Evolutionary conservation across 768 basidiomycete species (phyloP).

Genomic region (Serendipita indica): DNA sequence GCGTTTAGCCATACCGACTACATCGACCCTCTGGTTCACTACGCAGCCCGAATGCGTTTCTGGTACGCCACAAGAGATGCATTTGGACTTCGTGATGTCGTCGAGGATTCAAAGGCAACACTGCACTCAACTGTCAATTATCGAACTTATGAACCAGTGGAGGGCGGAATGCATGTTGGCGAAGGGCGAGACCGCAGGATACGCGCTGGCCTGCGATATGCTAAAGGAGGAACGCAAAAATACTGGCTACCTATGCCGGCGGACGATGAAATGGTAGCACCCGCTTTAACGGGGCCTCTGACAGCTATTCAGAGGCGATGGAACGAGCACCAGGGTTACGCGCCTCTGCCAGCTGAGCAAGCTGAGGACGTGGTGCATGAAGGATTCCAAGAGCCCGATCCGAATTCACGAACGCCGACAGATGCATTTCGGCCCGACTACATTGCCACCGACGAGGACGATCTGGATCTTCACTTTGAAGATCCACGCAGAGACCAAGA

Average conservation of each 20-base stretch:
- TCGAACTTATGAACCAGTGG: conserved; percentile 89
- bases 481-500: conserved; percentile 33
- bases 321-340: conserved; percentile 45
- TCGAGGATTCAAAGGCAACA: conserved; percentile 71
- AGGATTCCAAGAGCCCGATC: conserved; percentile 18
- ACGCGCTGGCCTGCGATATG: conserved; percentile 81
- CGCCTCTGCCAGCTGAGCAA: conserved; percentile 57
- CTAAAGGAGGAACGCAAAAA: conserved; percentile 77
- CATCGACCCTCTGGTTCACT: conserved; percentile 43
- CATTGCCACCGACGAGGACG: conserved; percentile 24
- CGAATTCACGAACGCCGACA: conserved; percentile 20
- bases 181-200: conserved; percentile 74
- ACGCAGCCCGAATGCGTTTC: conserved; percentile 82
- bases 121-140: conserved; percentile 85
- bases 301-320: conserved; percentile 26
- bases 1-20: conserved; percentile 89
- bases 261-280: conserved; percentile 26
- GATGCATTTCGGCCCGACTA: conserved; percentile 28
- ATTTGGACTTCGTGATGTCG: conserved; percentile 72
- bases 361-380: conserved; percentile 50
- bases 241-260: conserved; percentile 83
- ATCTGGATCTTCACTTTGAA: conserved; percentile 13
- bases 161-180: conserved; percentile 85
- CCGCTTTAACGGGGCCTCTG: conserved; percentile 30
- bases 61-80: conserved; percentile 78